A percentile compares a stretch with the other conserved stretches of the same genome.
These are phyloP conservation scores for Colletotrichum tamarilloi DNA, from an alignment of 2,329 filamentous ascomycete species.

Conservation along the genomic window DNA sequence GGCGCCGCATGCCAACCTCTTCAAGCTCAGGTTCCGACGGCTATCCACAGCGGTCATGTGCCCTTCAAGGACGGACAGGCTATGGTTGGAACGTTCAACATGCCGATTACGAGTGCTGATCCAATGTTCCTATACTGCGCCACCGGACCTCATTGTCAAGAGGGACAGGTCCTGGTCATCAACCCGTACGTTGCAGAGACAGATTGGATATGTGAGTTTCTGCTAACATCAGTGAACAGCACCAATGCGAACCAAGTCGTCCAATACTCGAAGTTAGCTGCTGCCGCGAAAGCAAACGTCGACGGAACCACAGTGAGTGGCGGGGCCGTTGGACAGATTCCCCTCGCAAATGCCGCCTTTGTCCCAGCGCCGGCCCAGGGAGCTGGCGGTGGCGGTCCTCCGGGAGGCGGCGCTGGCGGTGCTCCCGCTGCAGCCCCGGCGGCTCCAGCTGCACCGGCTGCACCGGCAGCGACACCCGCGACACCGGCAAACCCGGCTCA, in stretches of 20 bases:
- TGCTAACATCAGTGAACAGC: conserved; percentile 33
- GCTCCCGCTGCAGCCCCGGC: background rate
- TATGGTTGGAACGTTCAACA: conserved; percentile 57
- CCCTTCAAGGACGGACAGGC: conserved; percentile 49
- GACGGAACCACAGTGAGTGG: conserved; percentile 43
- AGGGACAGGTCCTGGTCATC: conserved; percentile 62
- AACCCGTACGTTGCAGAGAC: conserved; percentile 51
- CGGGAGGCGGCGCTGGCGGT: conserved; percentile 1
- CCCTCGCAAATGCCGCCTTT: conserved; percentile 44
- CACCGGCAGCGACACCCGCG: background rate
- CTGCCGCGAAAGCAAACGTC: conserved; percentile 38
- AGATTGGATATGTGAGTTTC: too few relatives aligned
- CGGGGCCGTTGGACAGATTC: conserved; percentile 43
- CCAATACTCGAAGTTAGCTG: conserved; percentile 41
- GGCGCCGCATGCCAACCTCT: conserved; percentile 51
- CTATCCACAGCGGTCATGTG: conserved; percentile 54
- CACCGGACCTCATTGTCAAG: conserved; percentile 59
- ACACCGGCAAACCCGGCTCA: background rate
- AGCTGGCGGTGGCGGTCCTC: conserved; percentile 12
- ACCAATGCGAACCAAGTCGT: conserved; percentile 43
- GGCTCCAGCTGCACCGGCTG: conserved; percentile 2
- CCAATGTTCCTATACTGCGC: conserved; percentile 65
- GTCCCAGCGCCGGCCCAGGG: conserved; percentile 38
- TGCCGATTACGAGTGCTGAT: conserved; percentile 55
- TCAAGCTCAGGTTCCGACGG: conserved; percentile 44